A percentile compares a stretch with the other conserved stretches of the same genome.
phyloP scores from a whole-genome alignment of 2,329 filamentous ascomycete genomes.

The Beauveria sp. region DNA sequence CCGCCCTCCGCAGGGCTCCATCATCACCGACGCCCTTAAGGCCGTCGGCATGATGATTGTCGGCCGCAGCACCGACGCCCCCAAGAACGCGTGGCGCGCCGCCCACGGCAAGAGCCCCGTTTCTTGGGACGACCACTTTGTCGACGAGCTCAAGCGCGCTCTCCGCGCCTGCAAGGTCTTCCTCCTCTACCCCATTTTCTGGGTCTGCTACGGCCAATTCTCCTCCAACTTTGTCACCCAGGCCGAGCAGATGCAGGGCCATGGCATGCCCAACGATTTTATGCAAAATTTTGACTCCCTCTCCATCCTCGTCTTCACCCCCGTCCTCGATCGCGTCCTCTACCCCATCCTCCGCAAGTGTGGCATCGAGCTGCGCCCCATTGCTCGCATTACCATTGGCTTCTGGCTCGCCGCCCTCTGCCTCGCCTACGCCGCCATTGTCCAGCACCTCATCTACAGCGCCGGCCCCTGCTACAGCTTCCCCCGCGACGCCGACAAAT shows the following conservation, averaged over 20 bases:
- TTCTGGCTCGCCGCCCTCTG: conserved; percentile 47
- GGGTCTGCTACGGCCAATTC: conserved; percentile 62
- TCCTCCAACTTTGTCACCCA: conserved; percentile 60
- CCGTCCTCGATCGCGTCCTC: conserved; percentile 51
- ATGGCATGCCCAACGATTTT: conserved; percentile 63
- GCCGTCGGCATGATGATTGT: conserved; percentile 32
- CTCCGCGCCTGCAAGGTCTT: conserved; percentile 66
- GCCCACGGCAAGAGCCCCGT: conserved; percentile 38
- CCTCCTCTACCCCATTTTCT: conserved; percentile 57
- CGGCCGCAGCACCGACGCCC: conserved; percentile 44
- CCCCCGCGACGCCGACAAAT: conserved; percentile 25
- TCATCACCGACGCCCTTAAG: conserved; percentile 58
- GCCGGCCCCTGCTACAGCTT: conserved; percentile 41
- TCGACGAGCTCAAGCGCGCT: conserved; percentile 62
- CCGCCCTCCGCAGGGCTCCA: conserved; percentile 49
- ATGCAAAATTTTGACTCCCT: conserved; percentile 63
- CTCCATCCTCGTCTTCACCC: conserved; percentile 59
- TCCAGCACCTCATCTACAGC: conserved; percentile 54
- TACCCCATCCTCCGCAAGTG: conserved; percentile 53
- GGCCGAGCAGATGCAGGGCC: conserved; percentile 46
- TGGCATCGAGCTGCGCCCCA: conserved; percentile 54
- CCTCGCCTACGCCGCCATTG: conserved; percentile 51
- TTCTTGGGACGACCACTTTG: conserved; percentile 61
- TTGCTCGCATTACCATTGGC: conserved; percentile 57
- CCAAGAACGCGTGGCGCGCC: conserved; percentile 59